phyloP scores from a whole-genome alignment of 139 green algal species.

The Chlorella ohadii region DNA sequence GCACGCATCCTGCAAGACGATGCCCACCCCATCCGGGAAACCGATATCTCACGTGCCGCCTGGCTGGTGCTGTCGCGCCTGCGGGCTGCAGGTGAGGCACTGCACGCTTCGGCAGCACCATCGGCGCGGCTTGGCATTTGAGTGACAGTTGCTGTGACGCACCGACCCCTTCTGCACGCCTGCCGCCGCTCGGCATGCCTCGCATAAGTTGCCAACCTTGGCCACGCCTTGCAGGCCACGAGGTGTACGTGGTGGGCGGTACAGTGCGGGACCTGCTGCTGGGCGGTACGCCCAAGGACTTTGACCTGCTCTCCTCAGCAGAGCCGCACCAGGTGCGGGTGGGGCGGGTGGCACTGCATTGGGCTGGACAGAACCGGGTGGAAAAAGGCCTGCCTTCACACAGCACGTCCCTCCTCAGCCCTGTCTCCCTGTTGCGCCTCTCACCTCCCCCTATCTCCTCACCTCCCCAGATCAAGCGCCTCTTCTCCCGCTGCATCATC shows the following conservation, averaged over 20 bases:
- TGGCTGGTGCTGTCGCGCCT: constrained; percentile 49
- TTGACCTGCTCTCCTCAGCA: constrained; percentile 72
- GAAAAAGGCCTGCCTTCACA: no score
- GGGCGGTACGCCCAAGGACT: constrained; percentile 64
- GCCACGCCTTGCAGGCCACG: constrained; percentile 49
- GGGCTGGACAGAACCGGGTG: no score
- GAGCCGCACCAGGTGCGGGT: constrained; percentile 53
- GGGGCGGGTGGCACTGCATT: neutral
- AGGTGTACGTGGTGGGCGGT: constrained; percentile 77
- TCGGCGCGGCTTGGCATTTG: neutral
- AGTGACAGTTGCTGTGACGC: no score
- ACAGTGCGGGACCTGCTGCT: constrained; percentile 78
- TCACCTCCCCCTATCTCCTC: no score
- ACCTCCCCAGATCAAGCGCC: constrained; percentile 35
- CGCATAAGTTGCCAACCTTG: no score
- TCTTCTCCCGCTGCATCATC: constrained; percentile 50
- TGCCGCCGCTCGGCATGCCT: no score
- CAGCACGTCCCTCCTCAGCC: no score
- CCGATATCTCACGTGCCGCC: constrained; percentile 13
- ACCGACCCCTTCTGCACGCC: no score
- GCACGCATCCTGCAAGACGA: constrained; percentile 41
- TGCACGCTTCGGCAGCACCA: no score
- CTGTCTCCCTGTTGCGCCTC: no score
- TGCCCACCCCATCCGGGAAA: constrained; percentile 38
- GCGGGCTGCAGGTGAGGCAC: constrained; percentile 22